Conservation (phyloP, 1,284 basidiomycete genomes). For the Cerioporus squamosus region DNA sequence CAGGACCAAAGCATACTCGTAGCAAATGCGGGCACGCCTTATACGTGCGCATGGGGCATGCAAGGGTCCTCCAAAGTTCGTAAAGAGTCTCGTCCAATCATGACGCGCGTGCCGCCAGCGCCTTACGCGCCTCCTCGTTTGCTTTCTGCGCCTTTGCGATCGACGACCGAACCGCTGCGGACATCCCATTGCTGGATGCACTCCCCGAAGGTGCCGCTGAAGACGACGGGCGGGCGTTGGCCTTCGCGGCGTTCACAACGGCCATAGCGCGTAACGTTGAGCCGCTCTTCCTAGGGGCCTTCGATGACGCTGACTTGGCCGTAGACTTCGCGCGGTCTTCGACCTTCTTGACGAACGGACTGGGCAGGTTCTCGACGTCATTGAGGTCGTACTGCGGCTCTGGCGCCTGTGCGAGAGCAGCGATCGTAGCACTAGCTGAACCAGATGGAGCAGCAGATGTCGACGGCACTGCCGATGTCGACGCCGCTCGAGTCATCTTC, state of each 20-base stretch:
- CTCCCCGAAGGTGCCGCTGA: not conserved
- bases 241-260: constrained; percentile 58
- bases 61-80: not conserved
- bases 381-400: constrained; percentile 59
- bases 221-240: constrained; percentile 27
- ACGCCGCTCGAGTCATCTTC: constrained; percentile 21
- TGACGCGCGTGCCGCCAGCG: constrained; percentile 32
- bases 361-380: constrained; percentile 85
- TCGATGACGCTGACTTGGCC: constrained; percentile 1
- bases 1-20: constrained; percentile 6
- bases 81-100: not conserved
- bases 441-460: not conserved
- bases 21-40: not conserved
- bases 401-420: constrained; percentile 20
- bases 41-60: not conserved
- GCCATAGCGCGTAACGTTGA: constrained; percentile 64
- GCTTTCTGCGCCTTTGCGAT: constrained; percentile 50
- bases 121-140: constrained; percentile 56
- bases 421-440: not conserved
- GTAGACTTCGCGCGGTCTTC: constrained; percentile 40
- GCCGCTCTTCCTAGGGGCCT: constrained; percentile 39
- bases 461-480: constrained; percentile 14
- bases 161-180: constrained; percentile 37
- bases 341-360: constrained; percentile 73
- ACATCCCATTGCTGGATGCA: constrained; percentile 6